Base-by-base conservation (phyloP, 148 eudicot genomes). In the Rhododendron mucronatum region DNA sequence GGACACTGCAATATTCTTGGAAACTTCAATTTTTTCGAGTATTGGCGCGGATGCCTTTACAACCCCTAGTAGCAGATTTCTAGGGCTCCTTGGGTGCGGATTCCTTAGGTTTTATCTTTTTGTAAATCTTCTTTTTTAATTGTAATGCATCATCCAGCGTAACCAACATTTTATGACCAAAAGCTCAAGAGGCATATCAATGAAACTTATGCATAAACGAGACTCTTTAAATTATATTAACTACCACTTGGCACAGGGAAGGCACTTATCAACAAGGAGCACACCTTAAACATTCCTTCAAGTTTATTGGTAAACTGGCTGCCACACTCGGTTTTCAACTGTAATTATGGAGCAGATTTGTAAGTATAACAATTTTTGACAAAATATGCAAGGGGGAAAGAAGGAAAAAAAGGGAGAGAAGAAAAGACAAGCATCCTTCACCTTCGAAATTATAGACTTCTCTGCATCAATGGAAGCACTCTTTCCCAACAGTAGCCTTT, bases 391-490 rank as follows among this genome's bases (percentile, higher is more conserved):
- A 26, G 35, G 41, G 63, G 41, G 74, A 11, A 9, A 57, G 28
- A 28, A 78, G 28, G 18, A 14, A 80, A 4, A 35, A 20, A 53
- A 13, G 14, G 57, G 23, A 35, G 28, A 20, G 13, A 45, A 11
- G 67, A 87, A 59, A 71, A 77, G 14, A n/a, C 55, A 59, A 48
- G 37, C 39, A 88, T 80, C 28, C 77, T n/a, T 82, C 80, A 94
- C 98, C 94, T 96, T 96, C 14, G 98, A 92, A 83, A 96, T 96
- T 97, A 96, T 96, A 63, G 98, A 94, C 88, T 96, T 96, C 88
- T 96, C 98, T 82, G 98, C 97, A 86, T 96, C 98, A 90, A 96
- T 96, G 28, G 98, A 96, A 77, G 98, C 98, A 90, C 98, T 96
- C 90, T 96, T 96, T 76, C 98, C 98, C 90, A 96, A 86, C 87